These are phyloP conservation scores for Chaetoceros tenuissimus DNA, from an alignment of 108 stramenopile genomes.

Conservation along the genomic window DNA sequence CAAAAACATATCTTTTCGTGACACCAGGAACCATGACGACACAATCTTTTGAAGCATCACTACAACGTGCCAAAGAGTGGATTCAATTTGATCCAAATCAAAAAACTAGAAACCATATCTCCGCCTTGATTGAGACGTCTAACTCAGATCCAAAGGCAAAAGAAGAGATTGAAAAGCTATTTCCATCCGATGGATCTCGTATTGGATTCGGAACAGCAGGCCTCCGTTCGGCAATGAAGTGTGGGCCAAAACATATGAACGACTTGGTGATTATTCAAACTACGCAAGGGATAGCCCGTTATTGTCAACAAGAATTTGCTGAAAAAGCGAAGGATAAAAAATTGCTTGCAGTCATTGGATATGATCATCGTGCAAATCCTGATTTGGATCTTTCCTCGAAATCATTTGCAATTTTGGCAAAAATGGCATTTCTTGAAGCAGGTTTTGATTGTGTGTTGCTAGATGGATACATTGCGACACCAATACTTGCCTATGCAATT, in stretches of 20 bases:
- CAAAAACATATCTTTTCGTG: no score
- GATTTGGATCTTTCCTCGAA: conserved; percentile 60
- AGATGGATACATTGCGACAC: conserved; percentile 83
- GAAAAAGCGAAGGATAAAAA: conserved; percentile 4
- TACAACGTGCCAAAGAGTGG: conserved; percentile 53
- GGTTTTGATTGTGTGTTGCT: conserved; percentile 79
- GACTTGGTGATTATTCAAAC: conserved; percentile 91
- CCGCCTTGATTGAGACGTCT: conserved; percentile 23
- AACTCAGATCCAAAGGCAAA: conserved; percentile 13
- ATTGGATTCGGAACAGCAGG: conserved; percentile 95
- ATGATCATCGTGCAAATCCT: conserved; percentile 80
- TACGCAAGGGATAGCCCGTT: conserved; percentile 70
- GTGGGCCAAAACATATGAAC: conserved; percentile 89
- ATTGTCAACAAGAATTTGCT: conserved; percentile 26
- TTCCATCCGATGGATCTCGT: conserved; percentile 33
- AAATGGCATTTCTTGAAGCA: conserved; percentile 67
- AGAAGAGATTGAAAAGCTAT: conserved; percentile 22
- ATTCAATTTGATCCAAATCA: conserved; percentile 55
- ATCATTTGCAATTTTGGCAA: conserved; percentile 82
- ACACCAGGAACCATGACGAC: no score
- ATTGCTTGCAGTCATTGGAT: conserved; percentile 75
- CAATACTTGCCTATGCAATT: conserved; percentile 83
- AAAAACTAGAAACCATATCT: conserved; percentile 35
- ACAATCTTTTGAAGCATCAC: no score
- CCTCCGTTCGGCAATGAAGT: conserved; percentile 81